Evolutionary conservation across 306 rosid genomes (phyloP).

Genomic region (Elaeagnus macrophylla): DNA sequence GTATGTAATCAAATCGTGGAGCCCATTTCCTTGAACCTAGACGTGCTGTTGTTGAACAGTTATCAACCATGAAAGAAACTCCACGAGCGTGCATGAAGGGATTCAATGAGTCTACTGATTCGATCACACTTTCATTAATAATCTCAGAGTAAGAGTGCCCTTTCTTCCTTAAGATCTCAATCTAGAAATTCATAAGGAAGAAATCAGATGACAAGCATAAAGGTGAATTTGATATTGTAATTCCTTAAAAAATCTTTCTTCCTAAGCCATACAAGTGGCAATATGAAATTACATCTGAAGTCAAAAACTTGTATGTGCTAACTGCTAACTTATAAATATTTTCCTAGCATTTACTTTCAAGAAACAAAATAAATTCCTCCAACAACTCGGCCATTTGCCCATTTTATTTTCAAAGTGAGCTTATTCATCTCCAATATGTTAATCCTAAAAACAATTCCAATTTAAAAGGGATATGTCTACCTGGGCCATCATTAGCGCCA

Average conservation of each 20-base stretch:
- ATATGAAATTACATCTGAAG: no score
- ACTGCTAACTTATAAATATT: background rate
- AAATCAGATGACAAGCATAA: background rate
- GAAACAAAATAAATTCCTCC: background rate
- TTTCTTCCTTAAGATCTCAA: conserved; percentile 88
- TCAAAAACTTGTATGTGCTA: background rate
- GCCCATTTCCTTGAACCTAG: conserved; percentile 99
- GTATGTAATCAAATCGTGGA: conserved; percentile 78
- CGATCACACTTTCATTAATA: conserved; percentile 92
- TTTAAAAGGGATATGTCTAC: conserved; percentile 26
- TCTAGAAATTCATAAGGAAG: conserved; percentile 37
- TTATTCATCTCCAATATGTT: background rate
- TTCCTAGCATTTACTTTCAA: background rate
- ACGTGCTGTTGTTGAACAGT: conserved; percentile 95
- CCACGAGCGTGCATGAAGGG: conserved; percentile 99
- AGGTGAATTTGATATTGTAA: background rate
- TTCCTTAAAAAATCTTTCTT: background rate
- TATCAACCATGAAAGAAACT: conserved; percentile 95
- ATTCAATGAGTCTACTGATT: conserved; percentile 87
- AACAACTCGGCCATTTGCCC: background rate
- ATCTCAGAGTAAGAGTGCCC: conserved; percentile 97
- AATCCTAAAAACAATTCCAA: background rate
- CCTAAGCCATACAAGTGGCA: background rate
- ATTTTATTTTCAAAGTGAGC: background rate
- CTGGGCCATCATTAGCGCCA: conserved; percentile 99